phyloP scores from a whole-genome alignment of 768 basidiomycete species.

The Lentinus tigrinus region DNA sequence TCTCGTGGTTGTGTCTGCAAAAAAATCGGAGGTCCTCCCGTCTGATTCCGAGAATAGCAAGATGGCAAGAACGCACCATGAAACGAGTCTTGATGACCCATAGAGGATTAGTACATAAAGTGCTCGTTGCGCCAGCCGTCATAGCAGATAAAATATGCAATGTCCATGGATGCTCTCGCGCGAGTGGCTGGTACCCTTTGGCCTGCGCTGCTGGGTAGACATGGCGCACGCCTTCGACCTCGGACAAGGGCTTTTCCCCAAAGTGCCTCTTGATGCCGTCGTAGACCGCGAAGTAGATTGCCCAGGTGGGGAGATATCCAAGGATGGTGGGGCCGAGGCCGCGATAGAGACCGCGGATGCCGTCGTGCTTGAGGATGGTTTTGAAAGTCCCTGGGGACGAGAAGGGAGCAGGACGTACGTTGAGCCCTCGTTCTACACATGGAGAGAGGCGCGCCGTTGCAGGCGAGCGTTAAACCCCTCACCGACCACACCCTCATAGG shows the following conservation, averaged over 20 bases:
- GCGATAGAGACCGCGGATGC: constrained; percentile 88
- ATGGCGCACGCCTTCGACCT: constrained; percentile 36
- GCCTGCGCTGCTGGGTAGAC: constrained; percentile 82
- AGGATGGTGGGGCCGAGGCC: constrained; percentile 96
- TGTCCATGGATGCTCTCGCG: constrained; percentile 81
- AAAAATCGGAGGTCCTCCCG: too few relatives aligned
- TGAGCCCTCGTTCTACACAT: constrained; percentile 16
- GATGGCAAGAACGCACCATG: constrained; percentile 62
- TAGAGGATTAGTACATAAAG: constrained; percentile 90
- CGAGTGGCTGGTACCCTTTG: constrained; percentile 81
- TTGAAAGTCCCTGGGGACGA: constrained; percentile 48
- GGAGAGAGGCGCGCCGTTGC: constrained; percentile 13
- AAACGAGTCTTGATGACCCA: constrained; percentile 99
- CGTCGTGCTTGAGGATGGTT: constrained; percentile 60
- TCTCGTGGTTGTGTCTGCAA: constrained; percentile 77
- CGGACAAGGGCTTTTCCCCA: constrained; percentile 61
- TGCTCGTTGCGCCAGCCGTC: constrained; percentile 91
- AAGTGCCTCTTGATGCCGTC: constrained; percentile 89
- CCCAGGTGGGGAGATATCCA: constrained; percentile 98
- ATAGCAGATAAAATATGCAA: constrained; percentile 94
- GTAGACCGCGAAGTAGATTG: constrained; percentile 97
- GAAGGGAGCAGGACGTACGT: constrained; percentile 20
- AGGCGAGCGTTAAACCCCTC: constrained; percentile 25
- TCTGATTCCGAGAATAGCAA: not conserved
- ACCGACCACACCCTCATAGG: constrained; percentile 80